These are phyloP conservation scores for Sarocladium kiliense DNA, from an alignment of 2,329 filamentous ascomycete species.

Conservation along the genomic window DNA sequence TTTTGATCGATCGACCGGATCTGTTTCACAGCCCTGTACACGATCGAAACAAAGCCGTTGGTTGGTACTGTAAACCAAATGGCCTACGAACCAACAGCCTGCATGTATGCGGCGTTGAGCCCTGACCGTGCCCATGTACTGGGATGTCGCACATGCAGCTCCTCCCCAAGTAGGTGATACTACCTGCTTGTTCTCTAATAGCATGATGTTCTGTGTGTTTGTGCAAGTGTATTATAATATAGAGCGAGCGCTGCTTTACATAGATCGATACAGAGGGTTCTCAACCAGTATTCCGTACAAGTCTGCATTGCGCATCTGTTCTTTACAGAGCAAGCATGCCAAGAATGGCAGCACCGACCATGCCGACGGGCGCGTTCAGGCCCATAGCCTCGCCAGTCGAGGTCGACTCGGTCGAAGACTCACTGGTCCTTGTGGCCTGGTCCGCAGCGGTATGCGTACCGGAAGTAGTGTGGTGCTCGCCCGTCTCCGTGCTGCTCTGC, in stretches of 20 bases:
- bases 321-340: not conserved
- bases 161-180: not conserved
- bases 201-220: not conserved
- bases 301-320: not conserved
- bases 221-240: no score
- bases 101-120: not conserved
- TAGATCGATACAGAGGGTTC: no score
- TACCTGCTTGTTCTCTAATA: no score
- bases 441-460: not conserved
- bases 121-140: not conserved
- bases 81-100: not conserved
- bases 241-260: no score
- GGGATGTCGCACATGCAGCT: not conserved
- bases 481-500: not conserved
- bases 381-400: slow-evolving; percentile 8
- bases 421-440: not conserved
- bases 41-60: no score
- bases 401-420: not conserved
- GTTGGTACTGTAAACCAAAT: no score
- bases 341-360: slow-evolving; percentile 8
- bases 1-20: no score
- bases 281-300: no score
- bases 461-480: no score
- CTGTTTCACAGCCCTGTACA: no score
- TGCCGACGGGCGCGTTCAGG: slow-evolving; percentile 2